Evolutionary conservation across 1,284 basidiomycete species (phyloP).

Genomic region (Rhodotorula sp.): DNA sequence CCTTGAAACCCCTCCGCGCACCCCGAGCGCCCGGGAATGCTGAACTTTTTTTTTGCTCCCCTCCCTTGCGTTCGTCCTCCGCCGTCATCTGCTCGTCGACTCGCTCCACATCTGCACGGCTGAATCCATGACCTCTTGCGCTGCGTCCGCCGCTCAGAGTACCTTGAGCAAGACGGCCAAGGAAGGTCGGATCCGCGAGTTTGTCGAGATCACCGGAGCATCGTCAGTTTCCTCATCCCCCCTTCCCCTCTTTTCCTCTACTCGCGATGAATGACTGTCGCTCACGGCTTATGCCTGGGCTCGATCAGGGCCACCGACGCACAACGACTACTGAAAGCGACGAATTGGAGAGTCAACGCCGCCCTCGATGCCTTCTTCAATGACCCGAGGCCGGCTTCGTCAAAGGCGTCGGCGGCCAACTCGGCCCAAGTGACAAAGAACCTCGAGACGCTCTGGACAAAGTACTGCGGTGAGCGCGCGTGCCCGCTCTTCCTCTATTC

Average conservation of each 20-base stretch:
- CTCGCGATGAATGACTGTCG: not conserved
- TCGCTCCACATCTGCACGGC: too few relatives aligned
- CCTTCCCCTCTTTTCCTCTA: constrained; percentile 11
- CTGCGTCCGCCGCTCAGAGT: constrained; percentile 9
- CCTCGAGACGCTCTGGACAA: constrained; percentile 67
- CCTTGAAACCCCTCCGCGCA: too few relatives aligned
- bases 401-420: constrained; percentile 47
- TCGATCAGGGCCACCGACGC: constrained; percentile 56
- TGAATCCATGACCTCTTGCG: too few relatives aligned
- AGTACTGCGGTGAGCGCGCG: constrained; percentile 66
- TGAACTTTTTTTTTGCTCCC: too few relatives aligned
- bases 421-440: constrained; percentile 46
- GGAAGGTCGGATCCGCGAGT: constrained; percentile 30
- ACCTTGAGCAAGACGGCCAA: constrained; percentile 22
- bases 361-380: constrained; percentile 71
- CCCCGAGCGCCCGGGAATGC: too few relatives aligned
- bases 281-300: not conserved
- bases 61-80: too few relatives aligned
- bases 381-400: constrained; percentile 31
- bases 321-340: constrained; percentile 67
- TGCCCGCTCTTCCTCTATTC: not conserved
- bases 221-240: constrained; percentile 32
- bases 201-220: constrained; percentile 37
- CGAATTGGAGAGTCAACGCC: constrained; percentile 65
- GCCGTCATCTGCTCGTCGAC: too few relatives aligned